Conservation (phyloP, 2,329 filamentous ascomycete species). For the Epichloe gansuensis region DNA sequence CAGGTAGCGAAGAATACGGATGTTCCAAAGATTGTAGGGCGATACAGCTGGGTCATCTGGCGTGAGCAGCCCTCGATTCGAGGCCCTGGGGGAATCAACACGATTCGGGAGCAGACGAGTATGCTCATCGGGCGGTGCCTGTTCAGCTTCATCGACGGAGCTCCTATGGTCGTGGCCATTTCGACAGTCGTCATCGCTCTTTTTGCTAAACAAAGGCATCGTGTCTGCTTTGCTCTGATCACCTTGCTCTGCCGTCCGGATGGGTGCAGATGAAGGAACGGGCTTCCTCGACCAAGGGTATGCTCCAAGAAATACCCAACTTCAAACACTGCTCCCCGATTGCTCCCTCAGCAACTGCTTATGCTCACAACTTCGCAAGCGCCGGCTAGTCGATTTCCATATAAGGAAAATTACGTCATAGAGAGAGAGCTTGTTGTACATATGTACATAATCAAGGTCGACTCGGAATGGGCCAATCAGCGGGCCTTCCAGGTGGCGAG, state of each 20-base stretch:
- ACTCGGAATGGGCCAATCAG: not conserved
- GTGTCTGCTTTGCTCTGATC: constrained; percentile 2
- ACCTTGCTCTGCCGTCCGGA: not conserved
- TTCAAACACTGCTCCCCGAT: not conserved
- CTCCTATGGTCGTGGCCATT: constrained; percentile 7
- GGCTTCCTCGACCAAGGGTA: not conserved
- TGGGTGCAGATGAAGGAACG: not conserved
- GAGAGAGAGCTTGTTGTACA: not conserved
- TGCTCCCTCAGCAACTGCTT: not conserved
- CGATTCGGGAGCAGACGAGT: constrained; percentile 58
- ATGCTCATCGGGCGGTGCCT: constrained; percentile 33
- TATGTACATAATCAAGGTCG: not conserved
- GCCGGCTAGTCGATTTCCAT: not conserved
- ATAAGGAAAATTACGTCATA: constrained; percentile 7
- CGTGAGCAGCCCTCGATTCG: constrained; percentile 22
- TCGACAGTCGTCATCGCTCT: constrained; percentile 11
- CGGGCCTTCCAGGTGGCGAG: not conserved
- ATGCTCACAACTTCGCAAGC: not conserved
- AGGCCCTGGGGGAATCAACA: constrained; percentile 40
- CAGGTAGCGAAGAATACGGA: constrained; percentile 66
- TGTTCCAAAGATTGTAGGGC: constrained; percentile 89
- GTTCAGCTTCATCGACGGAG: constrained; percentile 14
- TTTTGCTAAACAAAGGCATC: constrained; percentile 24
- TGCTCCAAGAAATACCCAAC: not conserved
- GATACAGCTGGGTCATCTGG: constrained; percentile 47